Conservation (phyloP, 2,329 filamentous ascomycete genomes). For the Hypoxylon sp. region DNA sequence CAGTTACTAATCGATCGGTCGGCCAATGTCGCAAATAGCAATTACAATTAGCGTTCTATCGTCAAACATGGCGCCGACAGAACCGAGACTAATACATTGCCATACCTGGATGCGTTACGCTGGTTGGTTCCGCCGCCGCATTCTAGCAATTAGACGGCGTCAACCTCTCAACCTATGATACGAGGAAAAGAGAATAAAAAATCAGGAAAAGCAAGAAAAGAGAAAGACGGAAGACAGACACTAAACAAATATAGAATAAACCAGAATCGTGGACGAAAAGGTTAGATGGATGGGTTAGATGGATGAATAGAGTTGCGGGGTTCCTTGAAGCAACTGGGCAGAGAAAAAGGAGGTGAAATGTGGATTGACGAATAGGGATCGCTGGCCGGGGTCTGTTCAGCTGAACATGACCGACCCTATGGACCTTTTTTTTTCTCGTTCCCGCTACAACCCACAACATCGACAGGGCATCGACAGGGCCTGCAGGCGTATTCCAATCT, state of each 20-base stretch:
- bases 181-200: constrained; percentile 5
- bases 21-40: constrained; percentile 14
- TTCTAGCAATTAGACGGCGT: constrained; percentile 5
- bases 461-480: constrained; percentile 12
- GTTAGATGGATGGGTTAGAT: constrained; percentile 30
- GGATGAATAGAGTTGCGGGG: constrained; percentile 44
- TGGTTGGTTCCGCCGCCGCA: constrained; percentile 17
- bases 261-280: constrained; percentile 16
- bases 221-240: constrained; percentile 1
- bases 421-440: constrained; percentile 32
- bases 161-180: constrained; percentile 20
- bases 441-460: constrained; percentile 30
- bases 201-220: not conserved
- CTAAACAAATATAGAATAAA: constrained; percentile 22
- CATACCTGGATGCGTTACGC: constrained; percentile 4
- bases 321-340: constrained; percentile 21
- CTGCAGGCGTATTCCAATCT: constrained; percentile 13
- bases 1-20: constrained; percentile 16
- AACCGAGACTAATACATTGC: constrained; percentile 1
- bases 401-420: constrained; percentile 35
- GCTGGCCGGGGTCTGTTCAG: constrained; percentile 23
- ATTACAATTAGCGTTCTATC: constrained; percentile 8
- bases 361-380: constrained; percentile 36
- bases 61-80: constrained; percentile 29
- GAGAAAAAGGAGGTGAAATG: constrained; percentile 28